Conservation (phyloP, 2,329 filamentous ascomycete species). For the Mollisiaceae sp. region DNA sequence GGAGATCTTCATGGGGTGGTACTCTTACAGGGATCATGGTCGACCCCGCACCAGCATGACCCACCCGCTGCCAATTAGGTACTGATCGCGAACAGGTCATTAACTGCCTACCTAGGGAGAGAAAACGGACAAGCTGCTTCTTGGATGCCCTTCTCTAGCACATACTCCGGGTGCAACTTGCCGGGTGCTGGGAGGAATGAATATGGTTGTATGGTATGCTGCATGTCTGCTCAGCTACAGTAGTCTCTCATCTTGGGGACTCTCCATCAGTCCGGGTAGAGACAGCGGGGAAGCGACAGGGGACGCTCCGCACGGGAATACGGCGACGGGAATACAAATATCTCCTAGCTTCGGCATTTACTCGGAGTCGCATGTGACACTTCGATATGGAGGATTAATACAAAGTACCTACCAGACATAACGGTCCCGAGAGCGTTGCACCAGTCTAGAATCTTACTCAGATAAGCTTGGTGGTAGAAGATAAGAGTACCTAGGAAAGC, state of each 20-base stretch:
- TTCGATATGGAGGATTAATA: no score
- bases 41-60: constrained; percentile 1
- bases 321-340: background rate
- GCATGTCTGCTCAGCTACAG: background rate
- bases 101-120: no score
- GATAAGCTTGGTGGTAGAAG: background rate
- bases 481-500: no score
- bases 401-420: no score
- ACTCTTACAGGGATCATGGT: background rate
- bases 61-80: background rate
- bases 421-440: no score
- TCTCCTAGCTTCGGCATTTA: background rate
- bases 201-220: background rate
- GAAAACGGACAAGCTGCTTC: background rate
- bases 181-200: background rate
- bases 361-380: background rate
- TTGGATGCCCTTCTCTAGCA: background rate
- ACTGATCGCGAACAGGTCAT: background rate
- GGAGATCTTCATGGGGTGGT: background rate
- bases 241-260: background rate
- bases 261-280: constrained; percentile 1
- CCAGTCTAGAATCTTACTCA: background rate
- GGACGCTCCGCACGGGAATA: background rate
- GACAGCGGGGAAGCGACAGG: constrained; percentile 1
- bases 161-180: background rate